These are phyloP conservation scores for Pseudocercospora musae DNA, from an alignment of 2,329 filamentous ascomycete species.

Conservation along the genomic window DNA sequence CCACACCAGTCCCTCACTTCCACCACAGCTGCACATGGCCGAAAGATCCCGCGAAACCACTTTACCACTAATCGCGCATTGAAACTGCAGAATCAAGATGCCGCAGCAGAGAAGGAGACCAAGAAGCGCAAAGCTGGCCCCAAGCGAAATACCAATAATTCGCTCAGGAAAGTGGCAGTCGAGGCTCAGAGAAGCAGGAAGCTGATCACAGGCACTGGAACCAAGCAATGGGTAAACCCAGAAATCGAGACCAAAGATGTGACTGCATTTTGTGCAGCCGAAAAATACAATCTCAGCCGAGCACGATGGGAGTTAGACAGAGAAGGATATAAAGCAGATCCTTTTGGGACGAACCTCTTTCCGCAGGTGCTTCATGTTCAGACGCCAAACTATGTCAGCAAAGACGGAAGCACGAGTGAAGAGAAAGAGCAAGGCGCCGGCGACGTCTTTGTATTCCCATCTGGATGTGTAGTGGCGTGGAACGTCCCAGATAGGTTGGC, in stretches of 20 bases:
- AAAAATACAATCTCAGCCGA: constrained; percentile 60
- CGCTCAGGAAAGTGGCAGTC: constrained; percentile 71
- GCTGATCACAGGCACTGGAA: constrained; percentile 49
- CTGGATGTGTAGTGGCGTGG: constrained; percentile 91
- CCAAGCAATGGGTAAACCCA: constrained; percentile 45
- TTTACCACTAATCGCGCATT: constrained; percentile 23
- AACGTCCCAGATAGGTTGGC: constrained; percentile 74
- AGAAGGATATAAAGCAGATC: constrained; percentile 62
- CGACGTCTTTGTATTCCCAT: constrained; percentile 94
- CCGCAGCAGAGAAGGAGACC: constrained; percentile 6
- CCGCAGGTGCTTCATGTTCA: constrained; percentile 64
- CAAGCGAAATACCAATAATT: constrained; percentile 59
- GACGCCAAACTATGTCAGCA: constrained; percentile 39
- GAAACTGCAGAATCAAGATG: constrained; percentile 19
- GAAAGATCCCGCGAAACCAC: constrained; percentile 26
- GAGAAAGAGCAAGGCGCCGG: constrained; percentile 45
- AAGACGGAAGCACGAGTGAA: constrained; percentile 46
- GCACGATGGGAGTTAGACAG: constrained; percentile 57
- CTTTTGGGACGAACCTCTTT: constrained; percentile 58
- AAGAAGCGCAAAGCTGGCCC: constrained; percentile 51
- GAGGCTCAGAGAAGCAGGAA: constrained; percentile 67
- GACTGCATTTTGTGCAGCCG: constrained; percentile 66
- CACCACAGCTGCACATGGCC: constrained; percentile 18
- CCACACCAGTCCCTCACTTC: constrained; percentile 20
- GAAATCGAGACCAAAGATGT: constrained; percentile 50